Percentiles rank a stretch among this genome's conserved stretches.
Evolutionary conservation across 768 basidiomycete species (phyloP).

Genomic region (Kwoniella sp.): DNA sequence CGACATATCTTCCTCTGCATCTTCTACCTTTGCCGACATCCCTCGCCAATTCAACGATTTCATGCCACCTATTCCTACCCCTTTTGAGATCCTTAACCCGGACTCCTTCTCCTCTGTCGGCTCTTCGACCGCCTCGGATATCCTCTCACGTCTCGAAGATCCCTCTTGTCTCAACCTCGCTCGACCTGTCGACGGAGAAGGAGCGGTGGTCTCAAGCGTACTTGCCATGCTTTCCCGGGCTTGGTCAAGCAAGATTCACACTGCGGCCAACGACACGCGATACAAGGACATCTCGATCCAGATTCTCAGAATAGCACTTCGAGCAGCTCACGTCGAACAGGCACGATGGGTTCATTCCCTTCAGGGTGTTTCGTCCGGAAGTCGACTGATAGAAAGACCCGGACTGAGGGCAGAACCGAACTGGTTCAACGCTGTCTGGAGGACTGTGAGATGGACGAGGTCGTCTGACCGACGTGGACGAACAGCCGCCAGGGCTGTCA

Average conservation of each 20-base stretch:
- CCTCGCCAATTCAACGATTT: constrained; percentile 17
- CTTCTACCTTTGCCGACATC: neutral
- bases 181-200: constrained; percentile 8
- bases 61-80: constrained; percentile 14
- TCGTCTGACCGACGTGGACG: neutral
- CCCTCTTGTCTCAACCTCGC: neutral
- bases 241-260: constrained; percentile 16
- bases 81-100: constrained; percentile 8
- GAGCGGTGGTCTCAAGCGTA: constrained; percentile 10
- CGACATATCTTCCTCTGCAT: neutral
- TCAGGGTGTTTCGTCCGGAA: neutral
- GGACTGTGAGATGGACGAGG: constrained; percentile 17
- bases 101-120: neutral
- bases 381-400: neutral
- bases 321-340: constrained; percentile 21
- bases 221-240: constrained; percentile 16
- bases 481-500: neutral
- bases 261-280: constrained; percentile 14
- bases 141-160: neutral
- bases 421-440: constrained; percentile 22
- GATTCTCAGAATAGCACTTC: constrained; percentile 14
- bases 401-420: constrained; percentile 12
- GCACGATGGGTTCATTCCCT: constrained; percentile 7
- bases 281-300: constrained; percentile 22
- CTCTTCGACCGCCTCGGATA: neutral